phyloP scores from a whole-genome alignment of 371 early-diverging fungal species.

The Saksenaea oblongispora region DNA sequence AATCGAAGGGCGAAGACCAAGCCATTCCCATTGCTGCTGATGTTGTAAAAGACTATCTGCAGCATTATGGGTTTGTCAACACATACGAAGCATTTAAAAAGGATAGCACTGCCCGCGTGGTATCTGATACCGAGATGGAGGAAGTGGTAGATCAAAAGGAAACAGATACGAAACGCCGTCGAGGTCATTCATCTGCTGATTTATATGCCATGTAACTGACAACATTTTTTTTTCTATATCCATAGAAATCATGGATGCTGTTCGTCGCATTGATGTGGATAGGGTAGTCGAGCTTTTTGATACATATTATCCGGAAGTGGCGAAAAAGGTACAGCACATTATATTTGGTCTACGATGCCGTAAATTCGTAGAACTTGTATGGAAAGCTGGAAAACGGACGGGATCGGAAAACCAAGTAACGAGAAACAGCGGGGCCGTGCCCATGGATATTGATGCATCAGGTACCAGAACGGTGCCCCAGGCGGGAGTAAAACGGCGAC shows the following conservation, averaged over 20 bases:
- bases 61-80: conserved; percentile 66
- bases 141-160: neutral
- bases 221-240: neutral
- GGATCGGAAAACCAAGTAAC: neutral
- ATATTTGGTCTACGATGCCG: conserved; percentile 76
- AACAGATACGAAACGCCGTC: neutral
- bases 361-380: conserved; percentile 80
- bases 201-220: neutral
- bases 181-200: neutral
- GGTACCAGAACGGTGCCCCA: conserved; percentile 12
- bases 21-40: conserved; percentile 30
- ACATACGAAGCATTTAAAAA: conserved; percentile 60
- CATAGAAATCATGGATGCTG: conserved; percentile 59
- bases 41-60: conserved; percentile 65
- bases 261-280: conserved; percentile 70
- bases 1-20: conserved; percentile 4
- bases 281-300: conserved; percentile 60
- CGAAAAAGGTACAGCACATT: conserved; percentile 56
- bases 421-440: neutral
- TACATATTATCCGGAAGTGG: conserved; percentile 59
- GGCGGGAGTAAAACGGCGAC: conserved; percentile 34
- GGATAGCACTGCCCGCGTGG: conserved; percentile 19
- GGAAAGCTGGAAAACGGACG: conserved; percentile 5
- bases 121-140: neutral
- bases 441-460: conserved; percentile 24